phyloP scores from a whole-genome alignment of 139 green algal species.

The Ettlia oleoabundans region DNA sequence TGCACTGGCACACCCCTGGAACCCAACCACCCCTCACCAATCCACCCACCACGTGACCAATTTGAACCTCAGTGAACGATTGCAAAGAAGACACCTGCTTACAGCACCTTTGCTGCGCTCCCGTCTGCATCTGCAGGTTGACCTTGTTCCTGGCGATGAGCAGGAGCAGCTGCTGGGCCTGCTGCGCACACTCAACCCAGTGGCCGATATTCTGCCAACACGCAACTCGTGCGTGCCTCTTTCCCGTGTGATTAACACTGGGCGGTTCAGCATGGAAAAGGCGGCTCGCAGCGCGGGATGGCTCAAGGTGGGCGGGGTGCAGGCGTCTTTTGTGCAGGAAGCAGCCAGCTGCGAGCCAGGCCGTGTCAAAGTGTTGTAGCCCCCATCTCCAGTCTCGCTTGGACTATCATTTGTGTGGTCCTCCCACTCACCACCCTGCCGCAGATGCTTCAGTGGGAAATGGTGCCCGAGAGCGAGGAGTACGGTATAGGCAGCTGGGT shows the following conservation, averaged over 20 bases:
- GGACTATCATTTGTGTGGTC: not conserved
- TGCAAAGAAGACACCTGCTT: not conserved
- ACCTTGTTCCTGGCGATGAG: constrained; percentile 40
- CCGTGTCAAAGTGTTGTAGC: not conserved
- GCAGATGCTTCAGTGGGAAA: constrained; percentile 42
- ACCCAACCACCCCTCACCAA: too few species aligned
- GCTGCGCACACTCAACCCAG: constrained; percentile 64
- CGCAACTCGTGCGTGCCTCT: constrained; percentile 38
- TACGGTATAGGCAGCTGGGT: constrained; percentile 63
- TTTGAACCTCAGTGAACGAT: too few species aligned
- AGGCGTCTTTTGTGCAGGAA: too few species aligned
- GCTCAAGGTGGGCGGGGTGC: constrained; percentile 52
- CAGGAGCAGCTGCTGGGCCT: constrained; percentile 39
- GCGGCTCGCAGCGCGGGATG: constrained; percentile 62
- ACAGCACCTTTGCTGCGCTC: not conserved
- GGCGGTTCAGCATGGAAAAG: constrained; percentile 67
- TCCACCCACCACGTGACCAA: too few species aligned
- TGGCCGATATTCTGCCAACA: constrained; percentile 51
- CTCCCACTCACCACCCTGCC: not conserved
- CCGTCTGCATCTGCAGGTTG: not conserved
- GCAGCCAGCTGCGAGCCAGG: too few species aligned
- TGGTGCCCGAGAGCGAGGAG: constrained; percentile 56
- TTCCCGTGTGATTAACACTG: constrained; percentile 27
- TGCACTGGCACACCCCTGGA: too few species aligned
- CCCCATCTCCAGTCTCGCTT: too few species aligned